These are phyloP conservation scores for Lodderomyces orthopsilosis DNA, from an alignment of 1,139 yeast species.

Conservation along the genomic window DNA sequence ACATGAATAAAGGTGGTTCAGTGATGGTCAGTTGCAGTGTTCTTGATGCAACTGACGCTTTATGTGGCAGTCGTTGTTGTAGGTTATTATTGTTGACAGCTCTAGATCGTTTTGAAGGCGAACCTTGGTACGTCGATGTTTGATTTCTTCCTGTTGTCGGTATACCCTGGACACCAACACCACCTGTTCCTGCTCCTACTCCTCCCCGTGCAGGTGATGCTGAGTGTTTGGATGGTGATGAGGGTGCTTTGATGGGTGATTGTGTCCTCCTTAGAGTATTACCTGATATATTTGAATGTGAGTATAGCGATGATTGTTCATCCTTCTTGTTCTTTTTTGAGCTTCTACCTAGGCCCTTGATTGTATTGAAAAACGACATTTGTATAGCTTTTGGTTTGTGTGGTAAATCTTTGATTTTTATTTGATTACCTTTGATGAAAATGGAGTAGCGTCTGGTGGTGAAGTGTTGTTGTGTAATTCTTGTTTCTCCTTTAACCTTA, in stretches of 20 bases:
- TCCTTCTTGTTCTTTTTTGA: slow-evolving; percentile 54
- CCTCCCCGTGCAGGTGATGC: slow-evolving; percentile 13
- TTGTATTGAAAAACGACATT: slow-evolving; percentile 48
- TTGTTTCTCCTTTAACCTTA: too few species aligned
- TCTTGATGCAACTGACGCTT: slow-evolving; percentile 15
- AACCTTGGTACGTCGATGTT: slow-evolving; percentile 14
- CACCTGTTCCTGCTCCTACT: not conserved
- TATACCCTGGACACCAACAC: not conserved
- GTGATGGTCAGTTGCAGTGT: not conserved
- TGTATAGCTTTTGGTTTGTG: not conserved
- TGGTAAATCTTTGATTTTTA: too few species aligned
- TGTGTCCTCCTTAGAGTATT: slow-evolving; percentile 38
- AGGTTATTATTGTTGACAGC: slow-evolving; percentile 5
- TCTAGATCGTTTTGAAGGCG: slow-evolving; percentile 36
- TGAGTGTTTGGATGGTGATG: slow-evolving; percentile 27
- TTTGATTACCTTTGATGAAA: too few species aligned
- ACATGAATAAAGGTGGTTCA: slow-evolving; percentile 61
- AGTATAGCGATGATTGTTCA: slow-evolving; percentile 33
- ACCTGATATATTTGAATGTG: slow-evolving; percentile 30
- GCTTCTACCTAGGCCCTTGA: slow-evolving; percentile 63
- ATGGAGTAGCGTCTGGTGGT: too few species aligned
- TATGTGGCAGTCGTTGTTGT: slow-evolving; percentile 21
- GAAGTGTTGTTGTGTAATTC: too few species aligned
- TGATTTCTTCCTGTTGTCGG: slow-evolving; percentile 6
- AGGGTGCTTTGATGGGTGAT: slow-evolving; percentile 24